Conservation (phyloP, 2,329 filamentous ascomycete species). For the Gremmenia infestans region DNA sequence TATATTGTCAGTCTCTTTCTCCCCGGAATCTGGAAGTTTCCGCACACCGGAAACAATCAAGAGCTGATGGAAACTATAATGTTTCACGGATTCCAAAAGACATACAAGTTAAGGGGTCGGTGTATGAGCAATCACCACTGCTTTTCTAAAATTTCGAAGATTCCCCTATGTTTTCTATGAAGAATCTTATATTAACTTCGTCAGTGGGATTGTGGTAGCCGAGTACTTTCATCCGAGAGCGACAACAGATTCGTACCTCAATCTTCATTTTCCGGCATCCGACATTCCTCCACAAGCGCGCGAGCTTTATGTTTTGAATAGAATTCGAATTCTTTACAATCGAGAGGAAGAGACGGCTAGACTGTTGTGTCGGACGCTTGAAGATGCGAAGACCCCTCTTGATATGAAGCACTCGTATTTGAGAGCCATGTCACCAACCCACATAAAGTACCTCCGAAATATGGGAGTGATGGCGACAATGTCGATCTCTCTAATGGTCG, state of each 20-base stretch:
- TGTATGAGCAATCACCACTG: not conserved
- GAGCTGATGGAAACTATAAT: no score
- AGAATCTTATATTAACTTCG: not conserved
- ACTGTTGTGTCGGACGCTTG: constrained; percentile 68
- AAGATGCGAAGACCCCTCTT: constrained; percentile 67
- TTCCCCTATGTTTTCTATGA: not conserved
- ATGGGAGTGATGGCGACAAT: constrained; percentile 87
- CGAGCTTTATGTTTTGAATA: constrained; percentile 82
- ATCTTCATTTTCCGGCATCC: constrained; percentile 58
- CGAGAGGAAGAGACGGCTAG: constrained; percentile 72
- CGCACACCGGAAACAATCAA: no score
- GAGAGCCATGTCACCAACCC: constrained; percentile 82
- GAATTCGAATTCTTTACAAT: constrained; percentile 79
- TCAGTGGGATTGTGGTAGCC: constrained; percentile 10
- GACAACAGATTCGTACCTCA: constrained; percentile 5
- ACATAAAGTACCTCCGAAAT: constrained; percentile 77
- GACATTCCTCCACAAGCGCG: constrained; percentile 80
- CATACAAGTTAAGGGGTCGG: no score
- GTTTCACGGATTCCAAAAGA: no score
- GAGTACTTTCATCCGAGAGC: constrained; percentile 7
- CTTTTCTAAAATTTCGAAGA: not conserved
- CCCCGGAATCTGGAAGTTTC: no score
- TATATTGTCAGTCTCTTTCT: no score
- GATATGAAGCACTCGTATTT: constrained; percentile 82
- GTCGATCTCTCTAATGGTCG: constrained; percentile 85